These are phyloP conservation scores for Chlamydomonas applanata DNA, from an alignment of 139 green algal genomes.

Conservation along the genomic window DNA sequence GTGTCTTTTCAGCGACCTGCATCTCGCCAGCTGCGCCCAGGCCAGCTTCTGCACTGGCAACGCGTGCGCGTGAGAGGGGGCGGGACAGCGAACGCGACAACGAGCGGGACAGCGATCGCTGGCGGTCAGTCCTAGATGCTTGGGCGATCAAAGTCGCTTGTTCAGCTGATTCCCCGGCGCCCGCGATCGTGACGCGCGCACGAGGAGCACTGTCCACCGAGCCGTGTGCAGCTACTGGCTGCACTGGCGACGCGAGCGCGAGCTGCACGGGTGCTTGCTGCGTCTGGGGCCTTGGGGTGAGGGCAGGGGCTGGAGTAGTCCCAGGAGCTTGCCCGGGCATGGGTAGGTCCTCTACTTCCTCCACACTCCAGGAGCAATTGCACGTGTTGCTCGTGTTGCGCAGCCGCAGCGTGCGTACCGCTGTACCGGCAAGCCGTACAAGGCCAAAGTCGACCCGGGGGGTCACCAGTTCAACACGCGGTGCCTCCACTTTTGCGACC, in stretches of 20 bases:
- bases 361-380: constrained; percentile 23
- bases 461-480: constrained; percentile 11
- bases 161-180: no score
- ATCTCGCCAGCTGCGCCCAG: background rate
- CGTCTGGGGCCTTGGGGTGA: no score
- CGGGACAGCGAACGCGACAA: no score
- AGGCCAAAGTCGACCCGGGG: constrained; percentile 37
- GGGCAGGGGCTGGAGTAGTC: no score
- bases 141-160: background rate
- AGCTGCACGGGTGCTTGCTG: no score
- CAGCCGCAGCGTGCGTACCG: constrained; percentile 18
- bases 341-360: constrained; percentile 13
- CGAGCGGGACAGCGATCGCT: background rate
- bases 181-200: no score
- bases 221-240: no score
- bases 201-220: background rate
- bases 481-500: background rate
- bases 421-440: constrained; percentile 18
- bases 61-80: constrained; percentile 1
- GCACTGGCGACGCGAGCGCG: no score
- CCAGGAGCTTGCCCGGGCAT: no score
- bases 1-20: constrained; percentile 6
- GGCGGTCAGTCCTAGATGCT: background rate
- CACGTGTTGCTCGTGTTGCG: constrained; percentile 34
- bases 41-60: background rate